Conservation (phyloP, 1,284 basidiomycete genomes). For the Sparassis latifolia region DNA sequence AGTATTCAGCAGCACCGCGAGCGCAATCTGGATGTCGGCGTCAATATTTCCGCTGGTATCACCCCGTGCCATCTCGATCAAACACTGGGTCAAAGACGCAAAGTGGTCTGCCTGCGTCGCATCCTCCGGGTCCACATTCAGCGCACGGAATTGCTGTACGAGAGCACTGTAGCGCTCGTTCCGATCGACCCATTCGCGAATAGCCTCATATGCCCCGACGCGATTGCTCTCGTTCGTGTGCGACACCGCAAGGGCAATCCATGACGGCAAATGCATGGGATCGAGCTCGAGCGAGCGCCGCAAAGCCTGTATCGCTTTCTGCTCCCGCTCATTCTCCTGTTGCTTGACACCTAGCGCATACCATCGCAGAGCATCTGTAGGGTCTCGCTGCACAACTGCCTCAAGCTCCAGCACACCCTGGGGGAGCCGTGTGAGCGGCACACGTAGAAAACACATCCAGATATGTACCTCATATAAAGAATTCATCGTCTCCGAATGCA, state of each 20-base stretch:
- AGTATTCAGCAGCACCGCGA: constrained; percentile 91
- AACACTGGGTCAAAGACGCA: constrained; percentile 45
- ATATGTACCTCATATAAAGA: constrained; percentile 55
- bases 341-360: constrained; percentile 93
- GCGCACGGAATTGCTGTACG: constrained; percentile 36
- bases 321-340: constrained; percentile 96
- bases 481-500: constrained; percentile 38
- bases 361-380: constrained; percentile 74
- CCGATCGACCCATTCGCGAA: constrained; percentile 74
- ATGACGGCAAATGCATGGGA: constrained; percentile 70
- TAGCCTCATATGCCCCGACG: constrained; percentile 66
- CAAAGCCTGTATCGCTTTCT: constrained; percentile 85
- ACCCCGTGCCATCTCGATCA: constrained; percentile 64
- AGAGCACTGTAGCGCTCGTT: constrained; percentile 50
- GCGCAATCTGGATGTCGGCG: constrained; percentile 92
- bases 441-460: no score
- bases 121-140: constrained; percentile 25
- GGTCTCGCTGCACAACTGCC: constrained; percentile 80
- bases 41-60: constrained; percentile 61
- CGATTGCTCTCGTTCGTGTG: constrained; percentile 90
- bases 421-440: neutral
- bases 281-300: constrained; percentile 79
- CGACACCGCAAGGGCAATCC: constrained; percentile 89
- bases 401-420: constrained; percentile 88
- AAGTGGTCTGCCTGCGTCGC: constrained; percentile 38